These are phyloP conservation scores for Rhinocladiella mackenziei DNA, from an alignment of 2,329 filamentous ascomycete species.

Conservation along the genomic window DNA sequence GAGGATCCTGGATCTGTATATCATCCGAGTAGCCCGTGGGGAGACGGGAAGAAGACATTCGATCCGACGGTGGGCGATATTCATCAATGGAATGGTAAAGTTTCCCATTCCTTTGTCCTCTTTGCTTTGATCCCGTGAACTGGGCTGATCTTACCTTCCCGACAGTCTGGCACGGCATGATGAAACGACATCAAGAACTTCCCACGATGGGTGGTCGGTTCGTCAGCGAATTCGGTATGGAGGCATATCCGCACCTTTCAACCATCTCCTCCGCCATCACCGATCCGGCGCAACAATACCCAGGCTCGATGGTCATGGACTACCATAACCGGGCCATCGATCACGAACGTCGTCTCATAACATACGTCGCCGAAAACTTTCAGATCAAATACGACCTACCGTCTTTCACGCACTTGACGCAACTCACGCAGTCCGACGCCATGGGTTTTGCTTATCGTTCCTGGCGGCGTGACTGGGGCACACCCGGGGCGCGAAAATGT, in stretches of 20 bases:
- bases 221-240: constrained; percentile 92
- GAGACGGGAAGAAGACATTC: constrained; percentile 67
- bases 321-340: constrained; percentile 95
- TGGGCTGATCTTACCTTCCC: no score
- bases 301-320: constrained; percentile 80
- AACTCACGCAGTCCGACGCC: constrained; percentile 58
- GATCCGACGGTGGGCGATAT: constrained; percentile 83
- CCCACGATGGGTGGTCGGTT: constrained; percentile 80
- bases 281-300: constrained; percentile 67
- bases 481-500: constrained; percentile 40
- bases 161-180: constrained; percentile 40
- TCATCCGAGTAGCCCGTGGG: constrained; percentile 81
- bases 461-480: constrained; percentile 48
- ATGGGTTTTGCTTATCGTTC: constrained; percentile 57
- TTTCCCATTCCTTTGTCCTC: no score
- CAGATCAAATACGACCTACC: constrained; percentile 55
- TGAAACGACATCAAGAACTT: constrained; percentile 87
- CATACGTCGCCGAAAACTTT: constrained; percentile 87
- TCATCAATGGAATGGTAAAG: constrained; percentile 75
- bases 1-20: constrained; percentile 64
- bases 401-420: constrained; percentile 65
- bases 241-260: constrained; percentile 77
- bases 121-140: no score
- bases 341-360: constrained; percentile 76
- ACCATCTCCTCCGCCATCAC: constrained; percentile 71